Conservation (phyloP, 805 yeast species). For the Scheffersomyces coipomensis region DNA sequence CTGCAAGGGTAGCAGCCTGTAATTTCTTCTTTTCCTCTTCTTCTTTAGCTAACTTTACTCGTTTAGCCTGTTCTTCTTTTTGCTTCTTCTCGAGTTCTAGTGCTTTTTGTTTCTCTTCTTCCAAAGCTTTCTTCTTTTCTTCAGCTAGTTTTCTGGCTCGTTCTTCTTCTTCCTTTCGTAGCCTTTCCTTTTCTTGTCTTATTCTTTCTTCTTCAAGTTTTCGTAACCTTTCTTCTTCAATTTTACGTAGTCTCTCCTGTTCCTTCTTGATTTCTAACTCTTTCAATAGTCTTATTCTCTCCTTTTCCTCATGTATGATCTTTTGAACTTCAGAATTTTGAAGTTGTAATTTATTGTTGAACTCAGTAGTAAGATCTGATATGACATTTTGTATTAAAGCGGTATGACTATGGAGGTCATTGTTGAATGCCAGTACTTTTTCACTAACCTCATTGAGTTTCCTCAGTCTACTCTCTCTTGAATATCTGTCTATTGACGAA, state of each 20-base stretch:
- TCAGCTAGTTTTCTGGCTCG: constrained; percentile 8
- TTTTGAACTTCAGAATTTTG: constrained; percentile 16
- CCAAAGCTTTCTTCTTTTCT: constrained; percentile 9
- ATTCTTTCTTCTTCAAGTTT: constrained; percentile 12
- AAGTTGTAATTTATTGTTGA: constrained; percentile 7
- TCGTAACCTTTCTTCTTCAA: constrained; percentile 14
- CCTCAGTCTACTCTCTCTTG: not conserved
- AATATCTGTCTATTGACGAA: constrained; percentile 3
- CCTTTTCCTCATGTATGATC: constrained; percentile 14
- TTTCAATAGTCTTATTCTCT: constrained; percentile 20
- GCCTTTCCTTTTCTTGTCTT: constrained; percentile 12
- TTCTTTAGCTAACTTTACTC: constrained; percentile 14
- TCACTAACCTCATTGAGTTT: not conserved
- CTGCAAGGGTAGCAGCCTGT: constrained; percentile 29
- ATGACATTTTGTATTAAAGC: constrained; percentile 1
- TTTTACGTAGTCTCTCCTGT: constrained; percentile 18
- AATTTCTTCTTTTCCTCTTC: constrained; percentile 16
- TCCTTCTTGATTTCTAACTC: constrained; percentile 12
- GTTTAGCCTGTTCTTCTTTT: constrained; percentile 12
- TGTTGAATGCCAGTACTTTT: not conserved
- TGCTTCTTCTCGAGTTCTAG: constrained; percentile 18
- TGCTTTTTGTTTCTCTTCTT: constrained; percentile 17
- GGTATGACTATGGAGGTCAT: not conserved
- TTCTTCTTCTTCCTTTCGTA: constrained; percentile 7
- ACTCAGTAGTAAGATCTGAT: not conserved